Conservation (phyloP, 2,329 filamentous ascomycete genomes). For the Arthrobotrys entomopaga region DNA sequence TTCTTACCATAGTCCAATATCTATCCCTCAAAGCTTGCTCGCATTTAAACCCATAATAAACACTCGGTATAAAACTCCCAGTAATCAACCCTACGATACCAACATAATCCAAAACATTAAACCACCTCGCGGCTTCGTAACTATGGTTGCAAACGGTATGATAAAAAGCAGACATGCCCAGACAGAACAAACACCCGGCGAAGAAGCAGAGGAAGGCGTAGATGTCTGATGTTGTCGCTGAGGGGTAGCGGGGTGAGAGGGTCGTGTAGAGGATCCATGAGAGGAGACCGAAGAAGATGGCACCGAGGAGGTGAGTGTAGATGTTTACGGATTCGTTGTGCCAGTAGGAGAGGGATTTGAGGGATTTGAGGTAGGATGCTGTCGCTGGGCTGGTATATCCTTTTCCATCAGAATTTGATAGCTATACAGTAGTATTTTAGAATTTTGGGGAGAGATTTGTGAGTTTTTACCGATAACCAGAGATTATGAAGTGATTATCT, state of each 20-base stretch:
- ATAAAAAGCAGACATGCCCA: slow-evolving; percentile 84
- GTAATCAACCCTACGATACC: slow-evolving; percentile 93
- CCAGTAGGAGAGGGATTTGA: slow-evolving; percentile 29
- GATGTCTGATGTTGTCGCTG: slow-evolving; percentile 73
- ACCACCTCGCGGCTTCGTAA: slow-evolving; percentile 77
- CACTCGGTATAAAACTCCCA: slow-evolving; percentile 85
- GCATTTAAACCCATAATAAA: slow-evolving; percentile 88
- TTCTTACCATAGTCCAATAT: slow-evolving; percentile 77
- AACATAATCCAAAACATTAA: slow-evolving; percentile 93
- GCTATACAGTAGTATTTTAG: slow-evolving; percentile 69
- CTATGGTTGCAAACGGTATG: slow-evolving; percentile 90
- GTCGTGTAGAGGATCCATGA: slow-evolving; percentile 67
- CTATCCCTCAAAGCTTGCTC: slow-evolving; percentile 71
- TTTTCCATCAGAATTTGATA: slow-evolving; percentile 45
- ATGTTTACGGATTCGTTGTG: slow-evolving; percentile 74
- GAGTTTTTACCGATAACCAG: slow-evolving; percentile 69
- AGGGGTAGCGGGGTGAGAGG: slow-evolving; percentile 73
- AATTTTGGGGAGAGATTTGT: slow-evolving; percentile 60
- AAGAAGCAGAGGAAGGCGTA: slow-evolving; percentile 82
- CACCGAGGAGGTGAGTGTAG: slow-evolving; percentile 76
- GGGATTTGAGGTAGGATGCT: slow-evolving; percentile 57
- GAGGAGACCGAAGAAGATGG: slow-evolving; percentile 65
- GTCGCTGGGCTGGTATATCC: slow-evolving; percentile 70
- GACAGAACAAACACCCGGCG: slow-evolving; percentile 74
- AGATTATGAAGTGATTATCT: slow-evolving; percentile 76